Conservation (phyloP, 2,329 filamentous ascomycete genomes). For the Alternaria atra region DNA sequence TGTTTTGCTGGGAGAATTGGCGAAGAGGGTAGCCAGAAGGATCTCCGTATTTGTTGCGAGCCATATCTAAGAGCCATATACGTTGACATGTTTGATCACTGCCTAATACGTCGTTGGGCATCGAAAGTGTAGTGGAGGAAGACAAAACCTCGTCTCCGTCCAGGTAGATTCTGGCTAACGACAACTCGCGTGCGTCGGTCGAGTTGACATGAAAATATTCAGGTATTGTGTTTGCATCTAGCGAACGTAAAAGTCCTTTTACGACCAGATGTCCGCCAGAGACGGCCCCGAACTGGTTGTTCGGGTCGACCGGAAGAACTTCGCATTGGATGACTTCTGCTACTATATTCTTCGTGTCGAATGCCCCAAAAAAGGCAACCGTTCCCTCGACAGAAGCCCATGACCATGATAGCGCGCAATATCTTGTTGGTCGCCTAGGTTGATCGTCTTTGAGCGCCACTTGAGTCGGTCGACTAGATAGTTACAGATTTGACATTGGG, state of each 20-base stretch:
- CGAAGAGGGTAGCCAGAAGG: not conserved
- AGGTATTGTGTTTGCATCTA: not conserved
- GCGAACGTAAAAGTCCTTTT: not conserved
- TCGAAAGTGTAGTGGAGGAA: too few relatives aligned
- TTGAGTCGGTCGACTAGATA: not conserved
- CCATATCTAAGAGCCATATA: not conserved
- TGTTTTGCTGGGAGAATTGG: not conserved
- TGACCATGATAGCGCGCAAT: constrained; percentile 1
- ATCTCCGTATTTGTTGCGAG: not conserved
- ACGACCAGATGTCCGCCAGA: not conserved
- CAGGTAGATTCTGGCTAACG: not conserved
- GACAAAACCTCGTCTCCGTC: not conserved
- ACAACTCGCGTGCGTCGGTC: not conserved
- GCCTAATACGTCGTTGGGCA: too few relatives aligned
- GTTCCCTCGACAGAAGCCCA: not conserved
- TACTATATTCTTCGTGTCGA: not conserved
- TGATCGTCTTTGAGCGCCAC: not conserved
- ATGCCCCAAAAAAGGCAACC: not conserved
- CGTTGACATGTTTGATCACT: not conserved
- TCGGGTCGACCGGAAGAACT: not conserved
- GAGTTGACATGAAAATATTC: not conserved
- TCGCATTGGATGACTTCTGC: not conserved
- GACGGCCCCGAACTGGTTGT: not conserved
- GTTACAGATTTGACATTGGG: not conserved
- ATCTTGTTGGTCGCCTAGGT: not conserved